Evolutionary conservation across 129 eudicot genomes (phyloP).

Genomic region (Calendula officinalis): DNA sequence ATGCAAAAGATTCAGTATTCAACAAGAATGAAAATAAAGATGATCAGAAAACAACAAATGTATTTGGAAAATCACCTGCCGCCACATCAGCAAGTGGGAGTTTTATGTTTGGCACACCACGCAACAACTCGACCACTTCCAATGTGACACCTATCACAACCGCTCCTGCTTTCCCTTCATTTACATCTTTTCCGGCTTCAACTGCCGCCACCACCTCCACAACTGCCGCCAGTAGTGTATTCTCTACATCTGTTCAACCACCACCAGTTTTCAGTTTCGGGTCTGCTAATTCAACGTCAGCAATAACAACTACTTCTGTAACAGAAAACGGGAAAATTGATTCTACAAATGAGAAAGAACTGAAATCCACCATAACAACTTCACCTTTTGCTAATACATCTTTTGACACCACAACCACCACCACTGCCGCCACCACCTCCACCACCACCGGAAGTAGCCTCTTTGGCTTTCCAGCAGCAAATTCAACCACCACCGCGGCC

Average conservation of each 20-base stretch:
- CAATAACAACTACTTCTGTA: slow-evolving; percentile 15
- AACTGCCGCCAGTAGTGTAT: slow-evolving; percentile 1
- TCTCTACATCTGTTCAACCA: slow-evolving; percentile 20
- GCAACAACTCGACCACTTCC: slow-evolving; percentile 11
- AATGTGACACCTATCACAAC: slow-evolving; percentile 19
- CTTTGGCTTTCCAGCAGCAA: too few species aligned
- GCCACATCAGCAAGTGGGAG: slow-evolving; percentile 23
- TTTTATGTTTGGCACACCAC: slow-evolving; percentile 20
- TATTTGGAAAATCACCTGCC: slow-evolving; percentile 15
- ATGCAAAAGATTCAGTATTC: too few species aligned
- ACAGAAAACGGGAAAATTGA: slow-evolving; percentile 27
- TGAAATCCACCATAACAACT: slow-evolving; percentile 24
- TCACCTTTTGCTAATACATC: slow-evolving; percentile 31
- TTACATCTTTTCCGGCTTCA: slow-evolving; percentile 29
- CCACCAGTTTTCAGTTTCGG: slow-evolving; percentile 41
- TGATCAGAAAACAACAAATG: too few species aligned
- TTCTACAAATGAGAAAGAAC: slow-evolving; percentile 29
- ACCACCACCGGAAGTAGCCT: too few species aligned
- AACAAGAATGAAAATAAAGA: too few species aligned
- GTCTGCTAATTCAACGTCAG: slow-evolving; percentile 19
- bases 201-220: slow-evolving; percentile 20
- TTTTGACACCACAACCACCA: slow-evolving; percentile 27
- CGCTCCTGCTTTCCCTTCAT: slow-evolving; percentile 20
- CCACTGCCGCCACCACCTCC: neutral
- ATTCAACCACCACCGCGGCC: slow-evolving; percentile 7